Conservation (phyloP, 164 flowering plant genomes). For the Magnolia sinica region DNA sequence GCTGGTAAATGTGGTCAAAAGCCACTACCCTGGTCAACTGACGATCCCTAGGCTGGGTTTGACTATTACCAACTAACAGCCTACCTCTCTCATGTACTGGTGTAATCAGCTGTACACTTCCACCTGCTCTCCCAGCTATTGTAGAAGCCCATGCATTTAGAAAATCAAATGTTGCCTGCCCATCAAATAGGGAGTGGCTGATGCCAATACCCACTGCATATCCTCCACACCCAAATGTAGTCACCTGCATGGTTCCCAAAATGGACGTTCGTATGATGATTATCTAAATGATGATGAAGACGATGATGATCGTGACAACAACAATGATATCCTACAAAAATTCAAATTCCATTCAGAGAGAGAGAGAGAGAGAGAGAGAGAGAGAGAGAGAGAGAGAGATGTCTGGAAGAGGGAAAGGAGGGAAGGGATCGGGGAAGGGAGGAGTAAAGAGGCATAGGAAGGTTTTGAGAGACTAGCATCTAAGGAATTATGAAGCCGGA, state of each 20-base stretch:
- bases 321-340: too few species aligned
- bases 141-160: constrained; percentile 40
- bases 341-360: neutral
- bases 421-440: neutral
- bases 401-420: neutral
- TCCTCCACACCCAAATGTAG: constrained; percentile 50
- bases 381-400: neutral
- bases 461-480: too few species aligned
- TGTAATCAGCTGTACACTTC: constrained; percentile 3
- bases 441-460: neutral
- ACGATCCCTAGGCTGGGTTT: neutral
- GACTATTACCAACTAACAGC: constrained; percentile 8
- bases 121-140: constrained; percentile 14
- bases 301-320: neutral
- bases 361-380: neutral
- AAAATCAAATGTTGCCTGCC: constrained; percentile 36
- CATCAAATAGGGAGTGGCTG: constrained; percentile 50
- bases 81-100: constrained; percentile 43
- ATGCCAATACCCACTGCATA: constrained; percentile 41
- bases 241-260: constrained; percentile 14
- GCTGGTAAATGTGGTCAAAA: constrained; percentile 32
- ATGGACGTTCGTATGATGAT: too few species aligned
- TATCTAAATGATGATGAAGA: too few species aligned
- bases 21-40: constrained; percentile 28
- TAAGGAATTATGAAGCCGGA: too few species aligned